Evolutionary conservation across 2,329 filamentous ascomycete genomes (phyloP).

Genomic region (Chaetomium sp.): DNA sequence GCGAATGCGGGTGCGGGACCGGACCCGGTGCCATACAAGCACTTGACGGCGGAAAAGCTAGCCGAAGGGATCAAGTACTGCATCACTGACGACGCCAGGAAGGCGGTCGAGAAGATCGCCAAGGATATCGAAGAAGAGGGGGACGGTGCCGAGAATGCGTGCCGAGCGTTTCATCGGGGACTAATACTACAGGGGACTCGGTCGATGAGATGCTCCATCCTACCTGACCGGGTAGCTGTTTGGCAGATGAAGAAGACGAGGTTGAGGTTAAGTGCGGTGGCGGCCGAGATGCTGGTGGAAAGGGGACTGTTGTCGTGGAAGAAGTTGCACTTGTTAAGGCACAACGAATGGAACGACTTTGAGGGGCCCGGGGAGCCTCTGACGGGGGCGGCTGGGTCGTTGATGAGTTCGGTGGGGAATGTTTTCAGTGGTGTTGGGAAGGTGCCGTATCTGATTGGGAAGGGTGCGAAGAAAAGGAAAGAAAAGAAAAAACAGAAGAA

Average conservation of each 20-base stretch:
- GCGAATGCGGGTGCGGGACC: slow-evolving; percentile 65
- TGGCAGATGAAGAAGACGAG: slow-evolving; percentile 67
- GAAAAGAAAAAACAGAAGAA: slow-evolving; percentile 52
- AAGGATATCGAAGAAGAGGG: slow-evolving; percentile 63
- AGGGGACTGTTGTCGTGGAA: slow-evolving; percentile 64
- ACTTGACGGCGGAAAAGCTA: slow-evolving; percentile 63
- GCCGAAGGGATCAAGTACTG: slow-evolving; percentile 72
- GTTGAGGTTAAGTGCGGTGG: slow-evolving; percentile 62
- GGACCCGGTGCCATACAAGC: slow-evolving; percentile 68
- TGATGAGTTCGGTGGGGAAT: slow-evolving; percentile 60
- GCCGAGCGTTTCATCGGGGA: slow-evolving; percentile 65
- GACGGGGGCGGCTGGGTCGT: slow-evolving; percentile 64
- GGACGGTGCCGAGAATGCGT: slow-evolving; percentile 70
- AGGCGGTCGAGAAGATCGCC: slow-evolving; percentile 62
- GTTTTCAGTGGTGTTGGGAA: slow-evolving; percentile 65
- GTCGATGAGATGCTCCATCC: slow-evolving; percentile 66
- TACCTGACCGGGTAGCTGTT: slow-evolving; percentile 63
- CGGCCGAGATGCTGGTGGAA: slow-evolving; percentile 65
- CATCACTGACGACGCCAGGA: slow-evolving; percentile 60
- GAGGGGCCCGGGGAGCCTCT: slow-evolving; percentile 74
- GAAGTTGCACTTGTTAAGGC: slow-evolving; percentile 63
- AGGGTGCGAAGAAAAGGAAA: slow-evolving; percentile 57
- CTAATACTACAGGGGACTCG: slow-evolving; percentile 54
- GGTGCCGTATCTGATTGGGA: slow-evolving; percentile 63
- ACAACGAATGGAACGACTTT: slow-evolving; percentile 76